Conservation (phyloP, 108 stramenopile genomes). For the Parmales sp. region DNA sequence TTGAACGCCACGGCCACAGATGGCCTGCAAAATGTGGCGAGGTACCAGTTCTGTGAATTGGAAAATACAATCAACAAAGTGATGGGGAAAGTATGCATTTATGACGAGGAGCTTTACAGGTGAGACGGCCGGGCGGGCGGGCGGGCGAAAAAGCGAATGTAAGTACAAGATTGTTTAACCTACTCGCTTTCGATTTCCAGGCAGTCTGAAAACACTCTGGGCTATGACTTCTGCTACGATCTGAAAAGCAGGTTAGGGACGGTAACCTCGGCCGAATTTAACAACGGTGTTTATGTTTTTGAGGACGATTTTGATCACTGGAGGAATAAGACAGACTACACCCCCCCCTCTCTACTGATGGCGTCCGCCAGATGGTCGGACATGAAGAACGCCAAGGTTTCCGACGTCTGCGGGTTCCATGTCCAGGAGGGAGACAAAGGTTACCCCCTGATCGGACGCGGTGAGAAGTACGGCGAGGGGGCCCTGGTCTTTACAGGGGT, state of each 20-base stretch:
- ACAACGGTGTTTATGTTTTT: slow-evolving; percentile 3
- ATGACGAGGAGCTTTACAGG: slow-evolving; percentile 11
- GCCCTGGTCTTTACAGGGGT: slow-evolving; percentile 6
- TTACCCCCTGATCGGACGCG: neutral
- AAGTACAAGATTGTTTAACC: too few species aligned
- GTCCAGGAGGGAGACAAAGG: neutral
- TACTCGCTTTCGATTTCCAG: too few species aligned
- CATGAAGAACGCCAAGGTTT: slow-evolving; percentile 4
- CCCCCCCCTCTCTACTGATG: neutral
- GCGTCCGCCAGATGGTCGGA: neutral
- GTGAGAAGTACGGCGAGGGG: slow-evolving; percentile 4
- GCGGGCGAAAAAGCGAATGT: too few species aligned
- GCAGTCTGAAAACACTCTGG: neutral
- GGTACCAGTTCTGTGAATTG: slow-evolving; percentile 1
- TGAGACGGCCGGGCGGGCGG: too few species aligned
- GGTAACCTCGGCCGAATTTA: neutral
- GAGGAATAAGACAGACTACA: slow-evolving; percentile 11
- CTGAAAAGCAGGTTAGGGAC: neutral
- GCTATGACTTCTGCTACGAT: slow-evolving; percentile 12
- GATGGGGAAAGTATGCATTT: neutral
- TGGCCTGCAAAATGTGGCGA: neutral
- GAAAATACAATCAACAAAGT: neutral
- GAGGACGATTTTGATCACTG: slow-evolving; percentile 7
- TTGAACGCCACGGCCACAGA: neutral
- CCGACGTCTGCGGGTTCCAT: neutral